Percentiles rank a stretch among this genome's conserved stretches.
Conservation (phyloP, 352 stramenopile species). For the Phytophthora pseudosyringae region DNA sequence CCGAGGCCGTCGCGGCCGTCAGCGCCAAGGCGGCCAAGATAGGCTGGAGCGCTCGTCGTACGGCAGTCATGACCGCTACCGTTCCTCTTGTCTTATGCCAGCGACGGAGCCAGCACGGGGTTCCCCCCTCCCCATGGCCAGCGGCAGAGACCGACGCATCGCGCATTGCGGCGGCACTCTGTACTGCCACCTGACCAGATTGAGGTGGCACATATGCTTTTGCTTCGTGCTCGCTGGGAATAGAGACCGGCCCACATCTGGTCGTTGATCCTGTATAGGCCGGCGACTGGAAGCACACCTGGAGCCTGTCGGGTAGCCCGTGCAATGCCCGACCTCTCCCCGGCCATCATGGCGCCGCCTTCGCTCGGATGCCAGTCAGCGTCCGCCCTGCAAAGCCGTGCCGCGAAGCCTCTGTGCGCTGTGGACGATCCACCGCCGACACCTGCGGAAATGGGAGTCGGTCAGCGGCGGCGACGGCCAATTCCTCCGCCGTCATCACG, state of each 20-base stretch:
- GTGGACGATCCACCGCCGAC: neutral
- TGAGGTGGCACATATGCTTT: conserved; percentile 19
- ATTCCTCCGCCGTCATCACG: neutral
- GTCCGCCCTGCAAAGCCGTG: neutral
- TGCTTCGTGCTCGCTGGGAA: neutral
- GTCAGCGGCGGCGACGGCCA: neutral
- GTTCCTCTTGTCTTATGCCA: conserved; percentile 37
- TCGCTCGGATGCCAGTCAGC: conserved; percentile 24
- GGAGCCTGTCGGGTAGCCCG: neutral
- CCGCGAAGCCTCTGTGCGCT: neutral
- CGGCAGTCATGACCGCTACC: conserved; percentile 17
- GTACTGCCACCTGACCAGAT: conserved; percentile 24
- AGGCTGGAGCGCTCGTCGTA: conserved; percentile 11
- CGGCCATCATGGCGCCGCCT: neutral
- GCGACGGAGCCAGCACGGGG: neutral
- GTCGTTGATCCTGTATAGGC: conserved; percentile 18
- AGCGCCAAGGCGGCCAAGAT: neutral
- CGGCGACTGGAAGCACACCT: conserved; percentile 2
- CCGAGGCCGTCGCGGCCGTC: conserved; percentile 10
- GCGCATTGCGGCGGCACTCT: conserved; percentile 23
- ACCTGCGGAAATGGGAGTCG: neutral
- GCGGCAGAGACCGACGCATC: conserved; percentile 34
- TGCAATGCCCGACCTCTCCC: conserved; percentile 2
- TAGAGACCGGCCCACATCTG: conserved; percentile 13
- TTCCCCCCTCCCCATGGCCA: neutral